phyloP scores from a whole-genome alignment of 2,329 filamentous ascomycete species.

The Uncinocarpus reesii region DNA sequence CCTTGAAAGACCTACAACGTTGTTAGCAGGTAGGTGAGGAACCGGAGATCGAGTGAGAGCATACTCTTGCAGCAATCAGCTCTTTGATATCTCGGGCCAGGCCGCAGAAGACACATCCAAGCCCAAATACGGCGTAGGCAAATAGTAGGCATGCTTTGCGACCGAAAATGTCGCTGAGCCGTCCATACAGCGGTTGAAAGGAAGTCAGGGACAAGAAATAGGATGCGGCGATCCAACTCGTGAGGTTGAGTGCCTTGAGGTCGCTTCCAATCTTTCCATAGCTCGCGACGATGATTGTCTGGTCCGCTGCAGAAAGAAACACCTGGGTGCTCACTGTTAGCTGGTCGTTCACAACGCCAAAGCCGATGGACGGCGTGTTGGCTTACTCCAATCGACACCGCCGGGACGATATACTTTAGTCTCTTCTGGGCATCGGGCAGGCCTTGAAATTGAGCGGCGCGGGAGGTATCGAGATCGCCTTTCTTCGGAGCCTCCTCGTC shows the following conservation, averaged over 20 bases:
- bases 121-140: conserved; percentile 53
- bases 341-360: conserved; percentile 8
- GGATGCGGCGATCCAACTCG: conserved; percentile 62
- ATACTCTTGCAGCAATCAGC: conserved; percentile 52
- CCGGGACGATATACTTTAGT: conserved; percentile 51
- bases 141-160: conserved; percentile 56
- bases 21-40: conserved; percentile 24
- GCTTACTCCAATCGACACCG: conserved; percentile 52
- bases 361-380: neutral
- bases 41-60: conserved; percentile 16
- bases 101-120: conserved; percentile 53
- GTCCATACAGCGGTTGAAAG: conserved; percentile 65
- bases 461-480: conserved; percentile 24
- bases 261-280: conserved; percentile 70
- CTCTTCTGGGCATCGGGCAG: conserved; percentile 41
- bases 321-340: conserved; percentile 39
- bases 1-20: conserved; percentile 44
- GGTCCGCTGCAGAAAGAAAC: conserved; percentile 62
- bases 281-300: conserved; percentile 67
- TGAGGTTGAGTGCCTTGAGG: conserved; percentile 61
- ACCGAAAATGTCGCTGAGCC: conserved; percentile 60
- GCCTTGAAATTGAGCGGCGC: conserved; percentile 34
- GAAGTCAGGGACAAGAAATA: conserved; percentile 65
- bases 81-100: conserved; percentile 54
- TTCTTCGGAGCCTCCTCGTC: conserved; percentile 22